Evolutionary conservation across 768 basidiomycete species (phyloP), one percentile per base, ranked within the genome.

Genomic region (Boletus rubescentipes): DNA sequence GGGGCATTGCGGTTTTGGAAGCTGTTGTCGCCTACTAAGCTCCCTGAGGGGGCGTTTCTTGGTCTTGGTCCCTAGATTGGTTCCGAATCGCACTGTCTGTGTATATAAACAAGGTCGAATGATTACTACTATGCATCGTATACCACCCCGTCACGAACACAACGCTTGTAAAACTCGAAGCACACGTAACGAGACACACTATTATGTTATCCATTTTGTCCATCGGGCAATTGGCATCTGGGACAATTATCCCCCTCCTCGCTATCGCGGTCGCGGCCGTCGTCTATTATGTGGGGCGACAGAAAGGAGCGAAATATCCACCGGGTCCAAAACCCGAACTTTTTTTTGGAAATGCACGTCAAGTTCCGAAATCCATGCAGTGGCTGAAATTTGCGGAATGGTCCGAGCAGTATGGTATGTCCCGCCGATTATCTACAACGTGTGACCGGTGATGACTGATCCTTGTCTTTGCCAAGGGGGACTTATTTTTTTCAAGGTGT

Each of bases 321-420:
- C 51, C 51, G 39, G 51, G 51, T 21, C 51, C 51, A 32, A 46
- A 45, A 21, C 36, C 51, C 7, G 51, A 52, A 38, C n/a, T 38
- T 14, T 46, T 52, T 26, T 32, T 52, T 38, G 51, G 43, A 26
- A 52, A 52, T n/a, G 36, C 43, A 21, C 51, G 51, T 21, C 51
- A 52, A 10, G 51, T 46, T 6, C 51, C 51, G 7, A 34, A 11
- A 32, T 46, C 51, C 37, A 38, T 46, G 43, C 51, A 52, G 21
- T 52, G 51, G 51, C 7, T 52, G 36, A 52, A 29, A 26, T 52
- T 52, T 6, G 51, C 44, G 1, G 51, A 52, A 12, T 52, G 51
- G 43, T 46, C 51, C 9, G 10, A 46, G 16, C 36, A 18, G 23
- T 52, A 52, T 18, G 51, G 51, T 46, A 34, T 21, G 41, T 15